Percentiles rank a stretch among this genome's conserved stretches.
phyloP scores from a whole-genome alignment of 2,329 filamentous ascomycete species.

The Trichoderma asperellum region DNA sequence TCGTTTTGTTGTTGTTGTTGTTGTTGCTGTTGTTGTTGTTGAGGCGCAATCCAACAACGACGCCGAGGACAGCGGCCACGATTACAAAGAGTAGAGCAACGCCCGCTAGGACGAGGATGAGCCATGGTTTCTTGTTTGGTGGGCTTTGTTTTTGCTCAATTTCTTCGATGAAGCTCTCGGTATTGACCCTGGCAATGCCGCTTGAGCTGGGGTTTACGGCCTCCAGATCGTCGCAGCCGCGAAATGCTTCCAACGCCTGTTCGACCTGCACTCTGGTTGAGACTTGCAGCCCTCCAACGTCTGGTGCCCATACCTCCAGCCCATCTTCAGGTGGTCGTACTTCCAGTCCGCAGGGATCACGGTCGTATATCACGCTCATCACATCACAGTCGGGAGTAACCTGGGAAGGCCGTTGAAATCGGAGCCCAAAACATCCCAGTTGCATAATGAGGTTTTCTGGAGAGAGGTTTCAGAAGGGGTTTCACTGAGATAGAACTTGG shows the following conservation, averaged over 20 bases:
- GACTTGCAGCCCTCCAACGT: neutral
- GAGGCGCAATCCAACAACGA: neutral
- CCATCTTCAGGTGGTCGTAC: neutral
- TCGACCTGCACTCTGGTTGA: neutral
- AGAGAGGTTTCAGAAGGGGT: neutral
- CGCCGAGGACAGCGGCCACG: neutral
- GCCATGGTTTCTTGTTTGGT: neutral
- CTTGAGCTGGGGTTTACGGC: neutral
- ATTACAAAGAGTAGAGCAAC: neutral
- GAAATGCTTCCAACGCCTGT: neutral
- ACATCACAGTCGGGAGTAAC: neutral
- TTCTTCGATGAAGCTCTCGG: neutral
- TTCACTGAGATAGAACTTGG: neutral
- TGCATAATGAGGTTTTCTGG: neutral
- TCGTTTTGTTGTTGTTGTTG: neutral
- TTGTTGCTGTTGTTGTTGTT: neutral
- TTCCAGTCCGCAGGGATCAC: neutral
- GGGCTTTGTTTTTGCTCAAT: neutral
- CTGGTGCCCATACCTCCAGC: neutral
- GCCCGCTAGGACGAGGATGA: neutral
- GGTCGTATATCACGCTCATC: neutral
- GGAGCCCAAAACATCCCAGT: neutral
- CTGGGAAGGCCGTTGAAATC: too few species aligned
- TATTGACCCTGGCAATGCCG: neutral
- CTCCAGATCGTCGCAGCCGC: neutral